These are phyloP conservation scores for grape (Vitis vinifera) DNA, from an alignment of 164 flowering plant genomes.

Conservation along the genomic window ASM3070453v1 NC_081812.1:20431001-20431500, in stretches of 20 bases:
- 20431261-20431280: too few species aligned
- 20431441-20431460: too few species aligned
- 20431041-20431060: background rate
- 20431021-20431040: background rate
- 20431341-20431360: too few species aligned
- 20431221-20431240: background rate
- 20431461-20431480: too few species aligned
- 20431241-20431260: background rate
- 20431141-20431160: conserved; percentile 93
- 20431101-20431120: conserved; percentile 91
- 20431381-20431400: too few species aligned
- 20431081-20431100: conserved; percentile 8
- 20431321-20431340: too few species aligned
- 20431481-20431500: too few species aligned
- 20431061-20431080: background rate
- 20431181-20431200: conserved; percentile 99
- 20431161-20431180: conserved; percentile 93
- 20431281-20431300: too few species aligned
- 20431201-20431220: conserved; percentile 5
- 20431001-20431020: conserved; percentile 31
- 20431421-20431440: too few species aligned
- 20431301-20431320: too few species aligned
- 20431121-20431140: conserved; percentile 98
- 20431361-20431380: too few species aligned
- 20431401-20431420: too few species aligned